A percentile compares a stretch with the other conserved stretches of the same genome.
Evolutionary conservation across 2,329 filamentous ascomycete species (phyloP).

Genomic region (Phaeomoniella chlamydospora): DNA sequence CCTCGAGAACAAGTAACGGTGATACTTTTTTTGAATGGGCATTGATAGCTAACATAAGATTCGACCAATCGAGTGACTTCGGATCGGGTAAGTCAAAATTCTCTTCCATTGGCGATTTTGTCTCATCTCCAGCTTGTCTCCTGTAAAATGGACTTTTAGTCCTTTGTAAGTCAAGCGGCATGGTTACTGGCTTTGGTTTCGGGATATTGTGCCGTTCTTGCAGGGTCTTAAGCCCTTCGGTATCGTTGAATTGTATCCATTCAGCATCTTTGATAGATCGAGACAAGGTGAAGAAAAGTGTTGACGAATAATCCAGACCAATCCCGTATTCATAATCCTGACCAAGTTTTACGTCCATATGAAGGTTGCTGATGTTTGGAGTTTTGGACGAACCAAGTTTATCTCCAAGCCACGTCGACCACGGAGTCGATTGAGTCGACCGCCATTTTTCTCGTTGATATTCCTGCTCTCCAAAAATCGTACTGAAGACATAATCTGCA

Average conservation of each 20-base stretch:
- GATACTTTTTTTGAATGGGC: neutral
- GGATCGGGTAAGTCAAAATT: neutral
- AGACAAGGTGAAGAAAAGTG: constrained; percentile 32
- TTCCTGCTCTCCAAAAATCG: constrained; percentile 40
- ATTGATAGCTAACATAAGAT: constrained; percentile 1
- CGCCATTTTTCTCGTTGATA: constrained; percentile 29
- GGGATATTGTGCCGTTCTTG: neutral
- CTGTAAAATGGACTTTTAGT: neutral
- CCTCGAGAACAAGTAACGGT: neutral
- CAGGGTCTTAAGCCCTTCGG: neutral
- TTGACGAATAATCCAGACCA: constrained; percentile 36
- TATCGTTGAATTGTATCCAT: constrained; percentile 14
- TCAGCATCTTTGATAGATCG: constrained; percentile 23
- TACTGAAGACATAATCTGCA: constrained; percentile 31
- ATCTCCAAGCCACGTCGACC: constrained; percentile 23
- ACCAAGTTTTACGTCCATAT: constrained; percentile 18
- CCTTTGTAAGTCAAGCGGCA: neutral
- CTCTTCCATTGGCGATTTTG: neutral
- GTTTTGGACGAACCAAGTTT: constrained; percentile 22
- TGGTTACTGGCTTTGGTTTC: neutral
- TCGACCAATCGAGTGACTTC: neutral
- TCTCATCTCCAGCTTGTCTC: neutral
- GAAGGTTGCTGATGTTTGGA: constrained; percentile 20
- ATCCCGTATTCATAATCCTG: constrained; percentile 35
- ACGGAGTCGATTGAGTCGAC: constrained; percentile 16